Evolutionary conservation across 352 stramenopile genomes (phyloP).

Genomic region (Pythium phragmiticola): DNA sequence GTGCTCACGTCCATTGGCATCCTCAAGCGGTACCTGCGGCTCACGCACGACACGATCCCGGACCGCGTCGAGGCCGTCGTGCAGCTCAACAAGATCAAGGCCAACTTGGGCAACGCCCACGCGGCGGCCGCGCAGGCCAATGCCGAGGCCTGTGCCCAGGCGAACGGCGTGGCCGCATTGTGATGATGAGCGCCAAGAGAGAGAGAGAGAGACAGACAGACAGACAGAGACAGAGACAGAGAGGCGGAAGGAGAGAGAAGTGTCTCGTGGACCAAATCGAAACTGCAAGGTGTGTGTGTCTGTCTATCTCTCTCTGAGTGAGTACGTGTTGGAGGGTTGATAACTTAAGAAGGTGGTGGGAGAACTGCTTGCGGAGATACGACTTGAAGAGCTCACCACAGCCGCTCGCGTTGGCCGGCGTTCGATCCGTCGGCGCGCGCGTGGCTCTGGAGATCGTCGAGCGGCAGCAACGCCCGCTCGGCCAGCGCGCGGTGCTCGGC

Average conservation of each 20-base stretch:
- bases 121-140: background rate
- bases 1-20: slow-evolving; percentile 59
- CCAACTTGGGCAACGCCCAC: slow-evolving; percentile 33
- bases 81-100: slow-evolving; percentile 73
- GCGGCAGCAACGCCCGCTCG: slow-evolving; percentile 34
- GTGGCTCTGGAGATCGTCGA: slow-evolving; percentile 16
- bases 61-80: slow-evolving; percentile 64
- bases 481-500: slow-evolving; percentile 79
- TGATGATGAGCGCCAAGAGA: no score
- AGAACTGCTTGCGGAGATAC: background rate
- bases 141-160: background rate
- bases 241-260: no score
- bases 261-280: no score
- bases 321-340: background rate
- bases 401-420: slow-evolving; percentile 2
- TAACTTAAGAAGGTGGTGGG: background rate
- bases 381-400: slow-evolving; percentile 13
- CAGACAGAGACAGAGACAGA: no score
- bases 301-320: no score
- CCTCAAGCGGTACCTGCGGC: slow-evolving; percentile 74
- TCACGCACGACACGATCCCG: slow-evolving; percentile 48
- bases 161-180: background rate
- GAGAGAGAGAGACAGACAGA: no score
- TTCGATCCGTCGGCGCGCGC: slow-evolving; percentile 11
- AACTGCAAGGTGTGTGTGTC: no score